A percentile compares a stretch with the other conserved stretches of the same genome.
These are phyloP conservation scores for Paraglomus occultum DNA, from an alignment of 192 early-diverging fungal genomes.

Conservation along the genomic window DNA sequence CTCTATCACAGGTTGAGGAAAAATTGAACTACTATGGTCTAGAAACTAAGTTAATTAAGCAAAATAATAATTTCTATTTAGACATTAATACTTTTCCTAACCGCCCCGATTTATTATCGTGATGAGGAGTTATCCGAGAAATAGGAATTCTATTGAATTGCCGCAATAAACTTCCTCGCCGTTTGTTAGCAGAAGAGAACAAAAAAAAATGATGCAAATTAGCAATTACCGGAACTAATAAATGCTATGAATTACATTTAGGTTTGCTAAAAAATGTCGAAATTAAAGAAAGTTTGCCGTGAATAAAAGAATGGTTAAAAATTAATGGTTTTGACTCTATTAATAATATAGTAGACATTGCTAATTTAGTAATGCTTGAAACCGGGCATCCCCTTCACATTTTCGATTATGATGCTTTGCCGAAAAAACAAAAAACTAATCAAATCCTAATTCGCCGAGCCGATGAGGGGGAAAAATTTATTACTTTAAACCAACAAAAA, in stretches of 20 bases:
- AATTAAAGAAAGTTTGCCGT: neutral
- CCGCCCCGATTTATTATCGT: constrained; percentile 6
- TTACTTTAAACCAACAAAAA: neutral
- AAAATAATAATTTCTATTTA: neutral
- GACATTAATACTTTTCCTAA: neutral
- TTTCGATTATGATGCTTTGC: constrained; percentile 1
- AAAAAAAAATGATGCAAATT: no score
- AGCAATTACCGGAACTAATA: neutral
- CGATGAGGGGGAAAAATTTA: neutral
- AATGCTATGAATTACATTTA: constrained; percentile 4
- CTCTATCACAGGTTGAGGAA: neutral
- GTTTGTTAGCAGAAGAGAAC: neutral
- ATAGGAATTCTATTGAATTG: neutral
- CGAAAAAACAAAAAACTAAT: neutral
- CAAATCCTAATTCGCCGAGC: neutral
- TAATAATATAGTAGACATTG: constrained; percentile 13
- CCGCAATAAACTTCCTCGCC: neutral
- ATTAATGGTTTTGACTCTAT: neutral
- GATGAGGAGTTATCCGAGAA: neutral
- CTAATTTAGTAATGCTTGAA: constrained; percentile 15
- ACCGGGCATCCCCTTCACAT: neutral
- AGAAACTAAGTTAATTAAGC: neutral
- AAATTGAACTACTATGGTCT: neutral
- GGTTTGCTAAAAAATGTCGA: neutral
- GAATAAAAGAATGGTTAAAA: neutral